Conservation (phyloP, 106 monocot species). For the Triglochin maritima region DNA sequence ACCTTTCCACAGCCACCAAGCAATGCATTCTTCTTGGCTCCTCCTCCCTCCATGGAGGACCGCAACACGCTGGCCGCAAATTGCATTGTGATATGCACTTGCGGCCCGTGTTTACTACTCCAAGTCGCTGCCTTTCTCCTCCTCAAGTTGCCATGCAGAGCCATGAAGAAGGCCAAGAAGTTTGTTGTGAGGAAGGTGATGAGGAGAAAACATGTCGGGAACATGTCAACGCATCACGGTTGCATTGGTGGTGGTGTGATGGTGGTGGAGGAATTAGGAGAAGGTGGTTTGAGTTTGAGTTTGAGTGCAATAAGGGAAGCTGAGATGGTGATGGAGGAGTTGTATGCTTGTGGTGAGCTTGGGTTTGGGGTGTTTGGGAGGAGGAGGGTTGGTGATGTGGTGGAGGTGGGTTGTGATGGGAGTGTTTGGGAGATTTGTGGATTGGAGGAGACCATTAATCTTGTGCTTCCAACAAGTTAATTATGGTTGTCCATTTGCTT, state of each 20-base stretch:
- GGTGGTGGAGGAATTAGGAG: background rate
- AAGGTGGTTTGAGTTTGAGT: background rate
- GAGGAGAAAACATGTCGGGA: background rate
- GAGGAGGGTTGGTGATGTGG: background rate
- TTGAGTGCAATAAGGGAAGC: slow-evolving; percentile 10
- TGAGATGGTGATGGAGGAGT: slow-evolving; percentile 7
- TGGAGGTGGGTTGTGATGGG: background rate
- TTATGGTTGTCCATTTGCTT: no score
- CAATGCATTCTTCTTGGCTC: background rate
- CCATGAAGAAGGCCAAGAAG: slow-evolving; percentile 6
- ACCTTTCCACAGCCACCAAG: no score
- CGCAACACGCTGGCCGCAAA: slow-evolving; percentile 7
- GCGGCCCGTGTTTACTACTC: slow-evolving; percentile 15
- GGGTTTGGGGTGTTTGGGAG: slow-evolving; percentile 15
- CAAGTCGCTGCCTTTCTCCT: slow-evolving; percentile 3
- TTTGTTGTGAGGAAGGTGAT: slow-evolving; percentile 3
- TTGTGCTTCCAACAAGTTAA: background rate
- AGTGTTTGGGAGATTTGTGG: background rate
- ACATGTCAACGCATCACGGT: background rate
- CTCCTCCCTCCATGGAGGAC: slow-evolving; percentile 7
- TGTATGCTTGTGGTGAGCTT: slow-evolving; percentile 9
- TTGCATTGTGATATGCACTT: slow-evolving; percentile 16
- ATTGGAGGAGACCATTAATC: background rate
- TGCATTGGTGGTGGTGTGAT: background rate
- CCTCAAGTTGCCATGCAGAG: slow-evolving; percentile 4